These are phyloP conservation scores for Mortierella sp. DNA, from an alignment of 371 early-diverging fungal species.

Conservation along the genomic window DNA sequence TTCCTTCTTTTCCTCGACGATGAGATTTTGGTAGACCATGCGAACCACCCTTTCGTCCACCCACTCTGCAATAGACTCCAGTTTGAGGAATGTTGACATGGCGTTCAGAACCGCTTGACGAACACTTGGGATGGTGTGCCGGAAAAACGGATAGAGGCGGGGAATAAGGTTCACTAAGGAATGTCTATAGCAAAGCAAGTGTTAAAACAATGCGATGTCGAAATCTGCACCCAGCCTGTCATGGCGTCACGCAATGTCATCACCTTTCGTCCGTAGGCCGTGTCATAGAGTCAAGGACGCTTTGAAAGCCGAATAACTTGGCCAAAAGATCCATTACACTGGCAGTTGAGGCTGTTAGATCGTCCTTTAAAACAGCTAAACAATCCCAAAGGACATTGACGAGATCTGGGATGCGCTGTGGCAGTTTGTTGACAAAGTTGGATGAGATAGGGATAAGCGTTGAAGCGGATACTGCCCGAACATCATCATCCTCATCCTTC, in stretches of 20 bases:
- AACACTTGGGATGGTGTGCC: conserved; percentile 91
- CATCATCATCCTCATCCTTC: conserved; percentile 91
- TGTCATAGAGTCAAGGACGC: conserved; percentile 68
- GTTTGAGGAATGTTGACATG: conserved; percentile 78
- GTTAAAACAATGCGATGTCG: too few relatives aligned
- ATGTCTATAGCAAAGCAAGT: conserved; percentile 42
- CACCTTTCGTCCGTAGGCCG: conserved; percentile 53
- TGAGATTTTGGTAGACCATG: conserved; percentile 88
- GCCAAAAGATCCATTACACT: conserved; percentile 95
- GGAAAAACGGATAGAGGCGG: conserved; percentile 90
- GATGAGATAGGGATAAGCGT: conserved; percentile 90
- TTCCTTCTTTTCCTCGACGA: conserved; percentile 84
- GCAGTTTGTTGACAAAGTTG: conserved; percentile 74
- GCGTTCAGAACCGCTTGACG: conserved; percentile 88
- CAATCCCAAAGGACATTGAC: conserved; percentile 88
- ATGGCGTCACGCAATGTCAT: background rate
- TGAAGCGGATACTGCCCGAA: conserved; percentile 91
- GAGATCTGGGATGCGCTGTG: conserved; percentile 74
- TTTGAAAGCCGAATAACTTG: conserved; percentile 75
- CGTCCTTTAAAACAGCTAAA: conserved; percentile 84
- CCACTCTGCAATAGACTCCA: conserved; percentile 76
- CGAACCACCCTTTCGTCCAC: conserved; percentile 79
- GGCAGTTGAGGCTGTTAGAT: conserved; percentile 91
- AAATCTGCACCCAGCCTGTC: too few relatives aligned
- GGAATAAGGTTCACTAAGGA: conserved; percentile 81